Conservation (phyloP, 1,284 basidiomycete species). For the Sphagnurus paluster region DNA sequence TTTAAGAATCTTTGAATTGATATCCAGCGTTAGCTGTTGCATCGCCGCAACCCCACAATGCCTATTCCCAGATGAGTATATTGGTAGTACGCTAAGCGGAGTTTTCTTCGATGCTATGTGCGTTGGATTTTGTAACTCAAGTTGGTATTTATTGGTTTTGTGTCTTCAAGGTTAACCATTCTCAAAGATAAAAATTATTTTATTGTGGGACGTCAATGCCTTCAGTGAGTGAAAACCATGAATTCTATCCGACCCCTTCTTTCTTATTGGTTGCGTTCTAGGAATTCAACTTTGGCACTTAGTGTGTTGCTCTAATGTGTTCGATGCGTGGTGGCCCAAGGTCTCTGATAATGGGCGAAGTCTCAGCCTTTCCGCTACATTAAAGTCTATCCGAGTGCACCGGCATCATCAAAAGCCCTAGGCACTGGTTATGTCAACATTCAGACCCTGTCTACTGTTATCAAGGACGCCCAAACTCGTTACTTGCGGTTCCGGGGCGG, state of each 20-base stretch:
- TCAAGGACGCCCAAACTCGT: slow-evolving; percentile 38
- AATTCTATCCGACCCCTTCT: background rate
- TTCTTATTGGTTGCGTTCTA: slow-evolving; percentile 22
- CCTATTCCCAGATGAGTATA: slow-evolving; percentile 57
- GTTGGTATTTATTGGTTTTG: background rate
- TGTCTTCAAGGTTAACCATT: background rate
- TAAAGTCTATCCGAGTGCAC: slow-evolving; percentile 64
- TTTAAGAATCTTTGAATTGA: background rate
- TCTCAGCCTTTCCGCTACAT: slow-evolving; percentile 49
- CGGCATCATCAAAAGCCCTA: slow-evolving; percentile 48
- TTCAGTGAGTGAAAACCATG: slow-evolving; percentile 39
- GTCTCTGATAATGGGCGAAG: slow-evolving; percentile 63
- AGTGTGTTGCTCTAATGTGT: no score
- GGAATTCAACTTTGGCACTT: slow-evolving; percentile 55
- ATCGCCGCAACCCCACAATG: slow-evolving; percentile 64
- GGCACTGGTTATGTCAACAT: slow-evolving; percentile 51
- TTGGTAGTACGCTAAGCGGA: slow-evolving; percentile 51
- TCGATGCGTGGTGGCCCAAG: no score
- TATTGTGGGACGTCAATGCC: slow-evolving; percentile 48
- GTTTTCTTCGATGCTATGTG: slow-evolving; percentile 61
- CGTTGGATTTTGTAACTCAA: slow-evolving; percentile 44
- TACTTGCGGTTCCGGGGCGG: slow-evolving; percentile 69
- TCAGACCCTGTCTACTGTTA: slow-evolving; percentile 40
- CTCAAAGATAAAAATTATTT: slow-evolving; percentile 57
- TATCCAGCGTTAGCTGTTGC: slow-evolving; percentile 53